Evolutionary conservation across 1,139 yeast species (phyloP).

Genomic region (Candida frijolesensis): DNA sequence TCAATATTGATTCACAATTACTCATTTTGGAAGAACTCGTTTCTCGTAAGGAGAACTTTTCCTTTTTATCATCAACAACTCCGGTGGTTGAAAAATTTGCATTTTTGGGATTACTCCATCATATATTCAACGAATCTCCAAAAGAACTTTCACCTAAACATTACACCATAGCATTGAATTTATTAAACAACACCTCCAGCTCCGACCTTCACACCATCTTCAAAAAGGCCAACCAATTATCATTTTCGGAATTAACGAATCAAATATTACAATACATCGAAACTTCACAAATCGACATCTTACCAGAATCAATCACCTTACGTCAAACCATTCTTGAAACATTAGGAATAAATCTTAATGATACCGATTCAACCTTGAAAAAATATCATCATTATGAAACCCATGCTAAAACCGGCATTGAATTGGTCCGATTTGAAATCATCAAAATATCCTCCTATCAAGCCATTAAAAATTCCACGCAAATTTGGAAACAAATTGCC

Average conservation of each 20-base stretch:
- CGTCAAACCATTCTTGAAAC: constrained; percentile 35
- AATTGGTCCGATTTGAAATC: constrained; percentile 31
- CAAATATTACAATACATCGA: constrained; percentile 10
- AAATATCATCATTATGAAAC: constrained; percentile 41
- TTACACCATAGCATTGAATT: constrained; percentile 10
- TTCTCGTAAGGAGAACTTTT: not conserved
- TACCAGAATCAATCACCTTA: constrained; percentile 28
- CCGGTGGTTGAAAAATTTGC: constrained; percentile 10
- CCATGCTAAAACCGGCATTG: constrained; percentile 37
- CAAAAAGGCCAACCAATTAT: constrained; percentile 4
- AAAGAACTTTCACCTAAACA: constrained; percentile 1
- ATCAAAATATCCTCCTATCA: constrained; percentile 41
- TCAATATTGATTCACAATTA: not conserved
- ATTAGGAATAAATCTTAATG: constrained; percentile 38
- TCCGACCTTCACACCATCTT: not conserved
- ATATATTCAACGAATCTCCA: constrained; percentile 11
- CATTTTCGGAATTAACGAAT: constrained; percentile 3
- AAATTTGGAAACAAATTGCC: constrained; percentile 41
- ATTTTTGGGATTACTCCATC: constrained; percentile 15
- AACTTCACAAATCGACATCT: constrained; percentile 24
- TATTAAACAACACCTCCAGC: constrained; percentile 8
- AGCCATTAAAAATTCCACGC: constrained; percentile 38
- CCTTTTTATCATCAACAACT: not conserved
- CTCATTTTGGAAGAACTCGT: not conserved
- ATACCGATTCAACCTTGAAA: constrained; percentile 29